phyloP scores from a whole-genome alignment of 495 filamentous ascomycete species.

The Podospora conica region DNA sequence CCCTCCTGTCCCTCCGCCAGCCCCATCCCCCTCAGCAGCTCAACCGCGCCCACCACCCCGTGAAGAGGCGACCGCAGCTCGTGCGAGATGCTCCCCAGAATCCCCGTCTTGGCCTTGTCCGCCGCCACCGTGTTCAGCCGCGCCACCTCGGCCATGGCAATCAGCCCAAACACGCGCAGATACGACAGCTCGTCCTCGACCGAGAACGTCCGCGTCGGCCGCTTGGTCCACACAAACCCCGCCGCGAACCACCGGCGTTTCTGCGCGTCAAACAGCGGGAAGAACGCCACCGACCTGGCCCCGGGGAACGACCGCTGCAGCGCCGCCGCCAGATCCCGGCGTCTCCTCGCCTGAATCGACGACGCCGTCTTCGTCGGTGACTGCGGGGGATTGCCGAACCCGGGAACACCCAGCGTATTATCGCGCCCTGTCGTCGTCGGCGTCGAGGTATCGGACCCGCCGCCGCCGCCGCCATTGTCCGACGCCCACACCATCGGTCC shows the following conservation, averaged over 20 bases:
- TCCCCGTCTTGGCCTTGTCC: slow-evolving; percentile 54
- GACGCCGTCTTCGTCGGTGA: neutral
- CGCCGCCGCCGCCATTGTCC: too few species aligned
- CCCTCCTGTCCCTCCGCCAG: slow-evolving; percentile 51
- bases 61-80: slow-evolving; percentile 73
- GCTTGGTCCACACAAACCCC: slow-evolving; percentile 56
- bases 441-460: too few species aligned
- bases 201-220: slow-evolving; percentile 40
- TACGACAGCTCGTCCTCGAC: slow-evolving; percentile 39
- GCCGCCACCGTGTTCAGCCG: slow-evolving; percentile 36
- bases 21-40: slow-evolving; percentile 55
- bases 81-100: slow-evolving; percentile 66
- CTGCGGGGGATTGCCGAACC: neutral
- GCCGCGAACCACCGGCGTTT: slow-evolving; percentile 60
- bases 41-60: slow-evolving; percentile 62
- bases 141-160: slow-evolving; percentile 52
- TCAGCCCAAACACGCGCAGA: slow-evolving; percentile 49
- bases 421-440: neutral
- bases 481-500: neutral
- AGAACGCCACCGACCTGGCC: slow-evolving; percentile 50
- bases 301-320: slow-evolving; percentile 35
- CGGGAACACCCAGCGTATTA: too few species aligned
- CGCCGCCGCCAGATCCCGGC: slow-evolving; percentile 7
- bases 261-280: slow-evolving; percentile 61
- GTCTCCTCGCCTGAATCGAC: neutral